These are phyloP conservation scores for Termitomyces sp. DNA, from an alignment of 768 basidiomycete genomes.

Conservation along the genomic window DNA sequence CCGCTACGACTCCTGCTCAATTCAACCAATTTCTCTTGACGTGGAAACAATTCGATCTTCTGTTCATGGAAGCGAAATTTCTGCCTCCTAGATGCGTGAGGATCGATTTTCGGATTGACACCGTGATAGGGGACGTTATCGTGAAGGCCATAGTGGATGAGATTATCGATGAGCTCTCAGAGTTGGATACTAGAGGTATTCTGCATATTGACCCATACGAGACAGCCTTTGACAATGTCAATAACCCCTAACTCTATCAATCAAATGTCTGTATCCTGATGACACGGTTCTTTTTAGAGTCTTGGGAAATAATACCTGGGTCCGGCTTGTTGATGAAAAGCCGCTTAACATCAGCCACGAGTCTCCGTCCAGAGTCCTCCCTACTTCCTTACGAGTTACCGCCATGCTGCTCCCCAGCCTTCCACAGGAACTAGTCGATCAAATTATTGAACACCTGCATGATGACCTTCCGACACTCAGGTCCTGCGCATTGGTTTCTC, in stretches of 20 bases:
- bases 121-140: slow-evolving; percentile 6
- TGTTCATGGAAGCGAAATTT: slow-evolving; percentile 20
- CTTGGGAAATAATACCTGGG: slow-evolving; percentile 1
- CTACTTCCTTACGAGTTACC: neutral
- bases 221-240: neutral
- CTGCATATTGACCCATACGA: slow-evolving; percentile 11
- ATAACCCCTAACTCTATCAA: neutral
- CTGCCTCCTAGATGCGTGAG: slow-evolving; percentile 13
- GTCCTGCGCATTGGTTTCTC: slow-evolving; percentile 24
- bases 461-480: slow-evolving; percentile 17
- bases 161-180: neutral
- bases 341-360: neutral
- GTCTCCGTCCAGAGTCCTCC: neutral
- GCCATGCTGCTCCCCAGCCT: slow-evolving; percentile 6
- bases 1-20: slow-evolving; percentile 15
- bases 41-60: slow-evolving; percentile 21
- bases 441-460: slow-evolving; percentile 22
- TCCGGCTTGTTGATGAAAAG: neutral
- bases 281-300: neutral
- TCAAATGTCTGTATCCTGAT: neutral
- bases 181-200: slow-evolving; percentile 5
- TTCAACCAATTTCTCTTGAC: slow-evolving; percentile 16
- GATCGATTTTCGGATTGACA: slow-evolving; percentile 13
- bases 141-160: slow-evolving; percentile 8
- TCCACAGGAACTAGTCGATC: slow-evolving; percentile 28